Base-by-base conservation (phyloP, 202 grass and related monocot genomes). In the Eragrostis tef region DNA sequence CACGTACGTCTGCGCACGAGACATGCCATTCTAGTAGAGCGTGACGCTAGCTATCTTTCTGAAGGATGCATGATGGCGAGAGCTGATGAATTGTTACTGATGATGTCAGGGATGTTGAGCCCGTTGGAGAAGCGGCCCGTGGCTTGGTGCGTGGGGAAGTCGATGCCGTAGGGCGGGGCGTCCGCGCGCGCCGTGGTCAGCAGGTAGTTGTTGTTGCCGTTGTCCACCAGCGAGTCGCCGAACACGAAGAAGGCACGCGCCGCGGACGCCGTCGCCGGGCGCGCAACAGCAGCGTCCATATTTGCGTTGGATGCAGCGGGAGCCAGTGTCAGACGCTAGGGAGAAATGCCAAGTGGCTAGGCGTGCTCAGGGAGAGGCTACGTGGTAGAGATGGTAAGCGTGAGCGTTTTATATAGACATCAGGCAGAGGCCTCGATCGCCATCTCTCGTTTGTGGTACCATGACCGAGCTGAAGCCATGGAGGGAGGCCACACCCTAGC, bases 151-250 rank as follows among this genome's bases (percentile, higher is more conserved):
- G 79, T 88, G n/a, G 92, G 95, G 75, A 53, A 89, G 86, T 98
- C 95, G 61, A 98, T 94, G 66, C 95, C 95, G 75, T 98, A 98
- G 19, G 95, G 95, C 5, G 84, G 86, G 12, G 88, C 49, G 64
- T 98, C 95, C 0, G 95, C 92, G 47, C 95, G 95, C 74, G 95
- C 92, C 61, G 88, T 91, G 13, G 95, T 98, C 26, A 88, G 79
- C 44, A 98, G 73, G 75, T 89, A 98, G 79, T 95, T 93, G 84
- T 98, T 98, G 81, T 98, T 95, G 77, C 92, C 95, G 50, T 91
- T 93, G 86, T 98, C 95, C 0, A 98, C 95, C 22, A 98, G 90
- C 19, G 95, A 98, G 79, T 98, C 95, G 15, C 95, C 92, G 78
- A 98, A 98, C 13, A 98, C 92, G 81, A 98, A 98, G 88, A 98